Evolutionary conservation across 2,329 filamentous ascomycete species (phyloP), one percentile per base, ranked within the genome.

Genomic region (Aspergillus pseudotamarii): DNA sequence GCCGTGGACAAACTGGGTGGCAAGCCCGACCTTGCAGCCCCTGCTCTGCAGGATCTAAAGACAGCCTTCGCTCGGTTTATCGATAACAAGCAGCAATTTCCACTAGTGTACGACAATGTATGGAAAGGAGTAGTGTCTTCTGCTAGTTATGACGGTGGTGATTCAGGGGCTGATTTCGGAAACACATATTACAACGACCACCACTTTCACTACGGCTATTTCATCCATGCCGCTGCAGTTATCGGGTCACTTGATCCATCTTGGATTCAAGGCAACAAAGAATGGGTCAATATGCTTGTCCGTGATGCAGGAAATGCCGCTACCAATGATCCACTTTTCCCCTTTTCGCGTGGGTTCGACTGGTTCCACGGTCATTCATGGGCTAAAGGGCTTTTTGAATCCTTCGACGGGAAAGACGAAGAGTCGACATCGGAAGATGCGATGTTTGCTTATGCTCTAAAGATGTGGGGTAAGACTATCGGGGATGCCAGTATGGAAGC

Each of bases 341-440:
- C 94, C 0, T 89, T 92, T 69, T 94, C 86, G 65, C 87, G 95
- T 56, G 87, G 84, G 61, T 98, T 97, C 73, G 95, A 98, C 78
- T 97, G 93, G 92, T 98, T 89, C 76, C 89, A 96, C 72, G 95
- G 94, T 2, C 95, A 98, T 82, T 93, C 90, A 63, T 97, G 94
- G 93, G 94, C 94, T 2, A 93, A 84, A 72, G 82, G 80, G 1
- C 74, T 86, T 1, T 84, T 82, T 65, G 81, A 82, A 50, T 85
- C 83, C 21, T 82, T 79, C 6, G 84, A 86, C 59, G 84, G 83
- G 9, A 85, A 84, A 63, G 83, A 85, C 46, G 78, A 84, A 79
- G 95, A 98, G 76, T 95, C 92, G 34, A 92, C 90, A 53, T 94
- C 92, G 0, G 94, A 98, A 79, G 95, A 98, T 77, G 88, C 89